Conservation (phyloP, 805 yeast genomes). For the Candida michaelii region DNA sequence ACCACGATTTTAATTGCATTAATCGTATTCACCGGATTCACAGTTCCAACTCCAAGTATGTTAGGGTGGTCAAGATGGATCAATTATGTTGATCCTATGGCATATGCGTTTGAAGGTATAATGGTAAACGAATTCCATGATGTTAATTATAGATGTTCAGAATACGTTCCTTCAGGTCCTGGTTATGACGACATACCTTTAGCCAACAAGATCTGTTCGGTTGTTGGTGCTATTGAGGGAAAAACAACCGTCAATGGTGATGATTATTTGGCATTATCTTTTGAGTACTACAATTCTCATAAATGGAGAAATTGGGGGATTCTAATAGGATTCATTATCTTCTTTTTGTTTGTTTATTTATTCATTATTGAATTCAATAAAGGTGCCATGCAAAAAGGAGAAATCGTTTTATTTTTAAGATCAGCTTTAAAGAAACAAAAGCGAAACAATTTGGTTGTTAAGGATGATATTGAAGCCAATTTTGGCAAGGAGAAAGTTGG, state of each 20-base stretch:
- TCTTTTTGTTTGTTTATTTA: slow-evolving; percentile 38
- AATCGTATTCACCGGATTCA: slow-evolving; percentile 54
- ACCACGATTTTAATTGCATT: slow-evolving; percentile 48
- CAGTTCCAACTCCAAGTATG: slow-evolving; percentile 42
- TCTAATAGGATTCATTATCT: slow-evolving; percentile 49
- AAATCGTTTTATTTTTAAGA: slow-evolving; percentile 27
- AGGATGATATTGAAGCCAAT: slow-evolving; percentile 14
- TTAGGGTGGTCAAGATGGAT: slow-evolving; percentile 68
- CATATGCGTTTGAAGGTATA: slow-evolving; percentile 53
- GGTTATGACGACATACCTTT: slow-evolving; percentile 42
- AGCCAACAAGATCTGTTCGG: slow-evolving; percentile 52
- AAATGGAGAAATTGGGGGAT: slow-evolving; percentile 83
- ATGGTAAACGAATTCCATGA: slow-evolving; percentile 66
- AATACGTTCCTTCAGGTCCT: slow-evolving; percentile 59
- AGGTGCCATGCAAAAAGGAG: slow-evolving; percentile 46
- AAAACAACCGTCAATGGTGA: slow-evolving; percentile 55
- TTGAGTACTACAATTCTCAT: slow-evolving; percentile 53
- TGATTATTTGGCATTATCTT: slow-evolving; percentile 49
- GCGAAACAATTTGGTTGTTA: slow-evolving; percentile 8
- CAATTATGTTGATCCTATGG: slow-evolving; percentile 42
- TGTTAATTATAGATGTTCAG: slow-evolving; percentile 51
- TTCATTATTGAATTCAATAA: slow-evolving; percentile 35
- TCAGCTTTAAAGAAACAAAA: slow-evolving; percentile 32
- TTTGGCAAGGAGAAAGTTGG: slow-evolving; percentile 17
- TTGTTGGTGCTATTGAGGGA: slow-evolving; percentile 63